A percentile compares a stretch with the other conserved stretches of the same genome.
Conservation (phyloP, 306 rosid species). For the Quercus bicolor region DNA sequence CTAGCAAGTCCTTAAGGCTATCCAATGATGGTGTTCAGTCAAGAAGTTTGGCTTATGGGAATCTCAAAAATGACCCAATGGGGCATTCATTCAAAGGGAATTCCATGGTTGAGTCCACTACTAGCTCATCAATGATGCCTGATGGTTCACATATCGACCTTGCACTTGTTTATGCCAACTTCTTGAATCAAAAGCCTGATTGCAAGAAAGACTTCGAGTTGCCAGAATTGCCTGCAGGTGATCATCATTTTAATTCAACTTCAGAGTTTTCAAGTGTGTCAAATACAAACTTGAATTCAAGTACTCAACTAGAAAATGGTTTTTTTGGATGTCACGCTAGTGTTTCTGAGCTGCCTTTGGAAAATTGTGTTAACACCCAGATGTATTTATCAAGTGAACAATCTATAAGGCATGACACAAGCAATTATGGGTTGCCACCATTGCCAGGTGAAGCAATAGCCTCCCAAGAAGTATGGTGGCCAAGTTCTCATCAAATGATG, state of each 20-base stretch:
- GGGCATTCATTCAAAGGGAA: conserved; percentile 8
- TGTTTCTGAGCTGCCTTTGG: conserved; percentile 21
- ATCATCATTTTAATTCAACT: conserved; percentile 28
- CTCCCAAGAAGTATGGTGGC: conserved; percentile 41
- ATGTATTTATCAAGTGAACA: conserved; percentile 27
- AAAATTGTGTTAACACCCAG: conserved; percentile 21
- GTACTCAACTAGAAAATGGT: conserved; percentile 29
- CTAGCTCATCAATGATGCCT: conserved; percentile 29
- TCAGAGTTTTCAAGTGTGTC: conserved; percentile 31
- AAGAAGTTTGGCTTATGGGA: conserved; percentile 8
- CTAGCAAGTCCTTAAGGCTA: conserved; percentile 22
- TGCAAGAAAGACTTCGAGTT: conserved; percentile 19
- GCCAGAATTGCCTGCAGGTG: conserved; percentile 19
- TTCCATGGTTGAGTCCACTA: conserved; percentile 24
- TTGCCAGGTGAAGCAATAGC: conserved; percentile 58
- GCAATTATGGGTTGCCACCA: conserved; percentile 60
- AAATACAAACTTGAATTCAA: conserved; percentile 18
- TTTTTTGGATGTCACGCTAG: conserved; percentile 31
- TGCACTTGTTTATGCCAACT: conserved; percentile 73
- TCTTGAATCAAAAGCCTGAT: conserved; percentile 57
- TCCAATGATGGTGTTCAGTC: not conserved
- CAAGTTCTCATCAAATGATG: conserved; percentile 48
- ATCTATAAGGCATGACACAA: conserved; percentile 2
- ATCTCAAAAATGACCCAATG: not conserved
- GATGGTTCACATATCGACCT: conserved; percentile 68